These are phyloP conservation scores for Mortierella sp. DNA, from an alignment of 371 early-diverging fungal species.

Conservation along the genomic window DNA sequence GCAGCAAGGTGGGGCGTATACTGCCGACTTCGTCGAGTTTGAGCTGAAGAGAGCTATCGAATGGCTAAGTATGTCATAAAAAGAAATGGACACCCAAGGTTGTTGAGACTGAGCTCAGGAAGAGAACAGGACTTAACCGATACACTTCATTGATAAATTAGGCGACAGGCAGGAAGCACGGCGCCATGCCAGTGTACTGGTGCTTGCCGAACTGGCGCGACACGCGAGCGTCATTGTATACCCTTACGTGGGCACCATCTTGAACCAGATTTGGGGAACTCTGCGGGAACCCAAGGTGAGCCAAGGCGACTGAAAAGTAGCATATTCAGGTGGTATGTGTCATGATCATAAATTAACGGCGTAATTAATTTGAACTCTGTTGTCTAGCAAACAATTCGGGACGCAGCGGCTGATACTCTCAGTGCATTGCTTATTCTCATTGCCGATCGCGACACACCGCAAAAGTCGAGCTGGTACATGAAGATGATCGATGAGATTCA, in stretches of 20 bases:
- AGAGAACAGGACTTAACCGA: not conserved
- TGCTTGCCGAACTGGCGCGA: slow-evolving; percentile 85
- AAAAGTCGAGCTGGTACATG: slow-evolving; percentile 79
- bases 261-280: slow-evolving; percentile 90
- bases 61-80: slow-evolving; percentile 80
- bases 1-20: slow-evolving; percentile 80
- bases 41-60: slow-evolving; percentile 93
- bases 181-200: slow-evolving; percentile 88
- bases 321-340: not conserved
- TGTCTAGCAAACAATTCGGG: slow-evolving; percentile 68
- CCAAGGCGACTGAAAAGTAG: not conserved
- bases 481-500: slow-evolving; percentile 88
- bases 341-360: not conserved
- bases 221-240: slow-evolving; percentile 91
- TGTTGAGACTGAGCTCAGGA: not conserved
- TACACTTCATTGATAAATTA: slow-evolving; percentile 14
- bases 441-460: slow-evolving; percentile 81
- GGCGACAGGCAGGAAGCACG: slow-evolving; percentile 82
- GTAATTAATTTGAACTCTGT: not conserved
- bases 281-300: slow-evolving; percentile 84
- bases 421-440: slow-evolving; percentile 88
- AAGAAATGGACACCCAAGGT: not conserved
- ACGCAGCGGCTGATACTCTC: slow-evolving; percentile 90
- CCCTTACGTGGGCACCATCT: slow-evolving; percentile 86
- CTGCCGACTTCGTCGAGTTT: slow-evolving; percentile 87